These are phyloP conservation scores for Tuber umbilicatum DNA, from an alignment of 495 filamentous ascomycete genomes.

Conservation along the genomic window DNA sequence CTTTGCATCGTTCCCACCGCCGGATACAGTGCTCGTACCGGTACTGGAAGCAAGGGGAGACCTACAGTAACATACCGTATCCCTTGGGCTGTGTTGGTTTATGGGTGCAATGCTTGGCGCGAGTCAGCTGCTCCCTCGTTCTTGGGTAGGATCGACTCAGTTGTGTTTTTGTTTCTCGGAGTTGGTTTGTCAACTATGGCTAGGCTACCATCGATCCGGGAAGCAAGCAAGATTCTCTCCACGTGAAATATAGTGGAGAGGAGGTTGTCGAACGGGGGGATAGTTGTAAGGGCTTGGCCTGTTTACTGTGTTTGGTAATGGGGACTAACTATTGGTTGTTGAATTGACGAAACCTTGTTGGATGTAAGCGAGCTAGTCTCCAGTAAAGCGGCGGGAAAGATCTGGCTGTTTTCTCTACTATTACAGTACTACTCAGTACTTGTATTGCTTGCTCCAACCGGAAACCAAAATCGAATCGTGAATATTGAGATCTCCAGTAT, in stretches of 20 bases:
- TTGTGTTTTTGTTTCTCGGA: background rate
- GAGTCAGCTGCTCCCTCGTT: background rate
- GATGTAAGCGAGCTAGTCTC: background rate
- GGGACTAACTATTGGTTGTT: background rate
- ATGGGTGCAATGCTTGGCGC: background rate
- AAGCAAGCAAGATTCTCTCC: background rate
- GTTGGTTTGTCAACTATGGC: background rate
- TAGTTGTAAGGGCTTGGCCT: background rate
- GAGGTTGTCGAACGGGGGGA: background rate
- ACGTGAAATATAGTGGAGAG: background rate
- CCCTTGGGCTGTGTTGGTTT: background rate
- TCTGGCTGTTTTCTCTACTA: too few species aligned
- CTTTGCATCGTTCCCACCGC: background rate
- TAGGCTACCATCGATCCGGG: background rate
- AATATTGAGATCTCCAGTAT: background rate
- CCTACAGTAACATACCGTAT: too few species aligned
- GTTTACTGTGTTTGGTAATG: background rate
- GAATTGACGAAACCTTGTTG: background rate
- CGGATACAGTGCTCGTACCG: background rate
- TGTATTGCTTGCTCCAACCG: too few species aligned
- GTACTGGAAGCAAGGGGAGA: background rate
- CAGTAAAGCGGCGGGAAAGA: too few species aligned
- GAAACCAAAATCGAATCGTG: background rate
- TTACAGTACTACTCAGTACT: too few species aligned
- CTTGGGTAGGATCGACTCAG: background rate